These are phyloP conservation scores for Macadamia tetraphylla DNA, from an alignment of 164 flowering plant genomes.

Conservation along the genomic window DNA sequence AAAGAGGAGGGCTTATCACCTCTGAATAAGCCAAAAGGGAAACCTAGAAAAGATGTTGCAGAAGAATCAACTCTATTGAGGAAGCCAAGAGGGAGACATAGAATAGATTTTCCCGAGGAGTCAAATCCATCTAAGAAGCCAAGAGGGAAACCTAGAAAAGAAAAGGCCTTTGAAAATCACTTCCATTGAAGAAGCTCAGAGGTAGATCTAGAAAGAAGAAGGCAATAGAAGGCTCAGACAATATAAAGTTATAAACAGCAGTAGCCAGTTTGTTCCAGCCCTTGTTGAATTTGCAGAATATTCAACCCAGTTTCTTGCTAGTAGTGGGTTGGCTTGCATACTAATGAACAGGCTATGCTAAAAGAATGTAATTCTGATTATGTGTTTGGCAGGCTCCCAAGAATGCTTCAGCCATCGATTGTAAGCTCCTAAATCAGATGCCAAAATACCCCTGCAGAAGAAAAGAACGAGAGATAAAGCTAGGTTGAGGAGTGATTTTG, in stretches of 20 bases:
- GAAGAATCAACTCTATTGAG: slow-evolving; percentile 14
- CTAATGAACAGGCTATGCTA: slow-evolving; percentile 9
- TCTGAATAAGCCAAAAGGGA: slow-evolving; percentile 8
- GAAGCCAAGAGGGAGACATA: slow-evolving; percentile 63
- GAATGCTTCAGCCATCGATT: slow-evolving; percentile 10
- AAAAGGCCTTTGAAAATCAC: slow-evolving; percentile 12
- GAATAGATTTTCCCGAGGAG: slow-evolving; percentile 25
- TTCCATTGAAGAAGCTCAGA: slow-evolving; percentile 11
- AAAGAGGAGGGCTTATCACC: slow-evolving; percentile 26
- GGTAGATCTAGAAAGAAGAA: slow-evolving; percentile 25
- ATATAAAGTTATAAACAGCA: slow-evolving; percentile 8
- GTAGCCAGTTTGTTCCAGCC: slow-evolving; percentile 17
- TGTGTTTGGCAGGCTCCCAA: slow-evolving; percentile 3
- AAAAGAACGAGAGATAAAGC: slow-evolving; percentile 18
- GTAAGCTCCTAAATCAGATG: slow-evolving; percentile 12
- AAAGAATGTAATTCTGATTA: slow-evolving; percentile 2
- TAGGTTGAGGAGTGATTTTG: slow-evolving; percentile 6
- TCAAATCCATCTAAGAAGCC: slow-evolving; percentile 34
- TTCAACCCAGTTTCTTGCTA: slow-evolving; percentile 17
- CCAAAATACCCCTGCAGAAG: slow-evolving; percentile 7
- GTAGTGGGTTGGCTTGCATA: slow-evolving; percentile 10
- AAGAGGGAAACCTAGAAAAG: slow-evolving; percentile 61
- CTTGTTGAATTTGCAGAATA: slow-evolving; percentile 27
- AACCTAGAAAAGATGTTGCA: slow-evolving; percentile 4
- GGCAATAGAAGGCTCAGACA: slow-evolving; percentile 10